Evolutionary conservation across 2,329 filamentous ascomycete species (phyloP), one percentile per base, ranked within the genome.

Genomic region (Exophiala sideris): DNA sequence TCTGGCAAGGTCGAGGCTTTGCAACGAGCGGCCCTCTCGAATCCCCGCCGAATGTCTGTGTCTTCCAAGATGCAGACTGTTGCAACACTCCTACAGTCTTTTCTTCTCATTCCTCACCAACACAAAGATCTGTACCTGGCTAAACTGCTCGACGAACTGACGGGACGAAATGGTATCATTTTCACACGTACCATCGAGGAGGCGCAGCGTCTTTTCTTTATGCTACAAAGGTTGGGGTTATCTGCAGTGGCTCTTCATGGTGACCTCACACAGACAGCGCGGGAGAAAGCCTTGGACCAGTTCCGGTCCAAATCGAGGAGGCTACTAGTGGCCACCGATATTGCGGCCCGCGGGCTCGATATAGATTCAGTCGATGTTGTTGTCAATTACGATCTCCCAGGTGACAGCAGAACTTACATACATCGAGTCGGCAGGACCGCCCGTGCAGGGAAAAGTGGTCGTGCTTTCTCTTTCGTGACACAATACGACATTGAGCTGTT

Each of bases 121-220:
- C 82, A 88, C 73, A 97, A 99, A 72, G 94, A 99, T 65, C 82
- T 89, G 7, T 95, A 95, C 67, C 81, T 97, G 11, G 84, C 96
- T 56, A 87, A 89, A 68, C 78, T 97, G 1, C 76, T 94, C 59
- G 92, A 94, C 69, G 90, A 96, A 64, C 88, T 89, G 64, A 82
- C 84, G 11, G 94, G 92, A 14, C 84, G 95, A 67, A 87, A 86
- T 0, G 85, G 83, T 56, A 95, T 99, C 66, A 82, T 97, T 61
- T 99, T 99, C 74, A 91, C 89, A 0, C 80, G 94, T 39, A 99
- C 94, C 0, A 89, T 97, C 40, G 88, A 89, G 71, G 92, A 97
- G 69, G 88, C 91, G 0, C 90, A 96, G 70, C 83, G 92, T 7
- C 72, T 96, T 32, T 85, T 91, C 20, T 88, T 95, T 65, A 73